phyloP scores from a whole-genome alignment of 2,329 filamentous ascomycete species.

The Alternaria viburni region DNA sequence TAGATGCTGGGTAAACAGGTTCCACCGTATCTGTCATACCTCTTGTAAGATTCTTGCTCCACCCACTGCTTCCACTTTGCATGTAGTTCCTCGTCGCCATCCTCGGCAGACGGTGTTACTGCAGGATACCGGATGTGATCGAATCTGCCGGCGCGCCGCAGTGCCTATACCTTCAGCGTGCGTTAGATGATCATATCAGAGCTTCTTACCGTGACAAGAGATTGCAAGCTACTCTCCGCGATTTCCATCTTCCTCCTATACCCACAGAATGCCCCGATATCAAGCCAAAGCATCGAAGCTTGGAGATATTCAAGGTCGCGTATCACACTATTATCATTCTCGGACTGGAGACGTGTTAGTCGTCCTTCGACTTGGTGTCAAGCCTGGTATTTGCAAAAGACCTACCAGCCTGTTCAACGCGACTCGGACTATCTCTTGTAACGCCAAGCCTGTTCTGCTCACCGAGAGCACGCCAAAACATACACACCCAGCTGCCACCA shows the following conservation, averaged over 20 bases:
- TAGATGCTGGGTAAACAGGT: not conserved
- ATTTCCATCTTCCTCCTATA: conserved; percentile 63
- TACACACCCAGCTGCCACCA: conserved; percentile 40
- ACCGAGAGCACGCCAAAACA: conserved; percentile 43
- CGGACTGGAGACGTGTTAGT: conserved; percentile 5
- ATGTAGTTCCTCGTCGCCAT: conserved; percentile 56
- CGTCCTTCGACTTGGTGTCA: not conserved
- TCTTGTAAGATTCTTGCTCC: conserved; percentile 68
- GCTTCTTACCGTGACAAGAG: conserved; percentile 50
- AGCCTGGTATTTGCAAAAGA: not conserved
- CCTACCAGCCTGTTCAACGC: conserved; percentile 28
- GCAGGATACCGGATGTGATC: conserved; percentile 50
- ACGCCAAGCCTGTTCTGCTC: conserved; percentile 35
- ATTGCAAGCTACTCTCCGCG: conserved; percentile 61
- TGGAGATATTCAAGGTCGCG: conserved; percentile 60
- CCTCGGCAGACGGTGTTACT: not conserved
- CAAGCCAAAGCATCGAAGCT: conserved; percentile 57
- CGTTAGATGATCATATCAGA: not conserved
- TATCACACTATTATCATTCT: conserved; percentile 39
- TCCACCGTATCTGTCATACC: not conserved
- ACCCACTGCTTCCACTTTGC: conserved; percentile 70
- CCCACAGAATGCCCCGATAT: conserved; percentile 63
- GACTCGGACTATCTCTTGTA: conserved; percentile 40
- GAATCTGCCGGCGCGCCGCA: conserved; percentile 63
- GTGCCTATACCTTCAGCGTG: conserved; percentile 41